Evolutionary conservation across 306 rosid genomes (phyloP), one percentile per base, ranked within the genome.

Genomic region (Geum urbanum): DNA sequence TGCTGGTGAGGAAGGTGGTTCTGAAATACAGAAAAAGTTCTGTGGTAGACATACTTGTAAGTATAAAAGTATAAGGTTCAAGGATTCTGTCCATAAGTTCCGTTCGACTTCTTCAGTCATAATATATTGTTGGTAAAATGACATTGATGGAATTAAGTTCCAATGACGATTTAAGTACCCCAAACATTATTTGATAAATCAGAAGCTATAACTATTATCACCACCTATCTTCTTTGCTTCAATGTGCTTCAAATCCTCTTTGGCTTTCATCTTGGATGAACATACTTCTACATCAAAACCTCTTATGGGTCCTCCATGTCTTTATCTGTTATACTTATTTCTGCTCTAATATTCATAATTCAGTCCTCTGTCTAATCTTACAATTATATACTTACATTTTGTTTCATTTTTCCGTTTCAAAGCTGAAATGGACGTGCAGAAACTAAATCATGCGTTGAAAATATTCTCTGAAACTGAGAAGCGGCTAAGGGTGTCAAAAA

Each of bases 381-480:
- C 18, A 2, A 16, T 12, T 22, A 44, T 55, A 58, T 43, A 9
- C 44, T 43, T 56, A 54, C 43, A 47, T 66, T 51, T 72, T 49
- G 19, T 80, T 69, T 4, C 46, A 55, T 68, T 62, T 69, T 75
- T 79, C 64, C 50, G 48, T 40, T 27, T 71, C 27, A 32, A 37
- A 89, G 97, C 94, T 63, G 94, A 89, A 79, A 79, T 67, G n/a
- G 91, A 87, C 59, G 61, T 84, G 66, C 88, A 72, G 78, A 91
- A 91, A 82, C 81, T 91, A 78, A 85, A 82, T 67, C 80, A 76
- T 68, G 96, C 96, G 5, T 69, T 91, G 74, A 87, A 79, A 81
- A 73, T 87, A 78, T 87, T 89, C 64, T 89, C 92, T 16, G 97
- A 91, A 73, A 72, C 96, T 1, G 91, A 91, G 81, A 91, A 89